phyloP scores from a whole-genome alignment of 73 alveolate genomes.

The Effrenium voratum region DNA sequence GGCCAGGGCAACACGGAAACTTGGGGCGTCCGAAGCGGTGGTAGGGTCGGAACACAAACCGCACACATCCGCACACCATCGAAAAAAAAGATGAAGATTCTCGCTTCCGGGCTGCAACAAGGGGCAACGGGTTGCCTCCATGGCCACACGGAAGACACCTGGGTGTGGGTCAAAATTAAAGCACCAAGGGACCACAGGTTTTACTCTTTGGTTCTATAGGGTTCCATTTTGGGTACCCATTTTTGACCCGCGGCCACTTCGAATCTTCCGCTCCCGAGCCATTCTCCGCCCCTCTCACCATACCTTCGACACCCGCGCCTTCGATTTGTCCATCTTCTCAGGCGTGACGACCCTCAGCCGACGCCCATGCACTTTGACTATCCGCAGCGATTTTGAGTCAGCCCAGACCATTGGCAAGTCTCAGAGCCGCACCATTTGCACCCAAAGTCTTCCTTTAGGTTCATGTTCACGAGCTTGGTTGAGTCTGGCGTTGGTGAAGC shows the following conservation, averaged over 20 bases:
- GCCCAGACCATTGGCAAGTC: not conserved
- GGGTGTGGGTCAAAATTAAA: no score
- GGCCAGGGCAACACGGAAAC: not conserved
- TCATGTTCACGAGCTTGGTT: slow-evolving; percentile 68
- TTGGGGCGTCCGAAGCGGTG: not conserved
- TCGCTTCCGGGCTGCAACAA: no score
- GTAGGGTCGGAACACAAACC: not conserved
- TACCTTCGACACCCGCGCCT: not conserved
- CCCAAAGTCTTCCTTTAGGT: slow-evolving; percentile 45
- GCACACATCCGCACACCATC: not conserved
- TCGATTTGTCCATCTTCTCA: slow-evolving; percentile 23
- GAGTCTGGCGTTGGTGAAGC: slow-evolving; percentile 9
- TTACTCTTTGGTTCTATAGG: no score
- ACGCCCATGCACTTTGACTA: no score
- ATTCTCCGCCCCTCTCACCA: not conserved
- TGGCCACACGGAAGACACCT: no score
- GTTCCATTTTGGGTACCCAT: no score
- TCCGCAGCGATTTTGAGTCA: no score
- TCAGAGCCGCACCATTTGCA: slow-evolving; percentile 44
- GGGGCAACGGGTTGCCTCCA: no score
- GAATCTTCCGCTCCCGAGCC: not conserved
- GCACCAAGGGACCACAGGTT: no score
- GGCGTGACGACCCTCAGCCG: slow-evolving; percentile 52
- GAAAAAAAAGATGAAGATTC: no score
- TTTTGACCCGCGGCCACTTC: not conserved